Conservation (phyloP, 345 rosid species). For the Euphorbia pulcherrima region DNA sequence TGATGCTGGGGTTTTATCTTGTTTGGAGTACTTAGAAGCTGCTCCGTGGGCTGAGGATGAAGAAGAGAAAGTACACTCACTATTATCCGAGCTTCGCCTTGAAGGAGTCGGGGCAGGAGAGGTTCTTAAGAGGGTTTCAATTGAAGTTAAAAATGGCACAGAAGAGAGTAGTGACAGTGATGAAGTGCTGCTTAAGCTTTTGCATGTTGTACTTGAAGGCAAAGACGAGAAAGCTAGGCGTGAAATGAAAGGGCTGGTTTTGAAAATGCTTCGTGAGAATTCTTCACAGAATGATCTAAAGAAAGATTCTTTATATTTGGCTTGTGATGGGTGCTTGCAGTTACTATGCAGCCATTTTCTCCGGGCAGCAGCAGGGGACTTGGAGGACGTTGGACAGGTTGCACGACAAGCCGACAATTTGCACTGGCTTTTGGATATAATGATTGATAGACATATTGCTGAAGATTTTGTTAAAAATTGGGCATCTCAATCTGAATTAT, state of each 20-base stretch:
- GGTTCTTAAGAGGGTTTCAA: constrained; percentile 84
- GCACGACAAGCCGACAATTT: constrained; percentile 94
- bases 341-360: constrained; percentile 58
- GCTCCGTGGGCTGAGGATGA: constrained; percentile 99
- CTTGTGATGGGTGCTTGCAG: constrained; percentile 80
- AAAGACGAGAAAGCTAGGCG: constrained; percentile 97
- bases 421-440: constrained; percentile 88
- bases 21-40: constrained; percentile 95
- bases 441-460: constrained; percentile 88
- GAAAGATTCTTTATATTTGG: constrained; percentile 82
- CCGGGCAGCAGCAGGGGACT: constrained; percentile 57
- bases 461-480: constrained; percentile 81
- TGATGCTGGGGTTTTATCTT: constrained; percentile 92
- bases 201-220: constrained; percentile 89
- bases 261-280: constrained; percentile 93
- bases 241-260: constrained; percentile 90
- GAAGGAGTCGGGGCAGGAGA: constrained; percentile 94
- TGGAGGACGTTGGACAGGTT: constrained; percentile 63
- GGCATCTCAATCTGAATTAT: constrained; percentile 85
- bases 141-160: constrained; percentile 54
- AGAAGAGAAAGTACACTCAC: constrained; percentile 79
- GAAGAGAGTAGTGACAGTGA: constrained; percentile 52
- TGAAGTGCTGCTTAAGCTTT: constrained; percentile 78
- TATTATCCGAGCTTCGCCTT: constrained; percentile 75
- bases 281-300: constrained; percentile 80